Conservation (phyloP, 805 yeast genomes). For the Schizosaccharomyces lindneri region DNA sequence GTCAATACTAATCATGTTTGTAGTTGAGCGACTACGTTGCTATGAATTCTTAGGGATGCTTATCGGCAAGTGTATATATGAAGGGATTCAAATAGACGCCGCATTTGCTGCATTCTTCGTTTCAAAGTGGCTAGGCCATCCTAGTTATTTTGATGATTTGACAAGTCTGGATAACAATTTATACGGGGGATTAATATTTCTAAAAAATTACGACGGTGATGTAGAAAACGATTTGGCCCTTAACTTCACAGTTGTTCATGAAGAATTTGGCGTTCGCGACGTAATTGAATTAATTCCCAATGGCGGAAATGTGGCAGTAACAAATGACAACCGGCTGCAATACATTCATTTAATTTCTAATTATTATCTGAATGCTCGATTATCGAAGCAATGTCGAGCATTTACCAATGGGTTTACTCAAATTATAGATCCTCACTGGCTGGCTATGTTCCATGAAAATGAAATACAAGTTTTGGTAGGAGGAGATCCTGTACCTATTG, state of each 20-base stretch:
- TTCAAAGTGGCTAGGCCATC: slow-evolving; percentile 31
- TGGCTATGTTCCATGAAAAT: slow-evolving; percentile 57
- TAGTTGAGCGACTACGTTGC: slow-evolving; percentile 13
- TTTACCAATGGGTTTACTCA: slow-evolving; percentile 49
- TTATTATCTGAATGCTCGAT: slow-evolving; percentile 43
- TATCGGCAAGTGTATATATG: slow-evolving; percentile 74
- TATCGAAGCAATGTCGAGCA: slow-evolving; percentile 31
- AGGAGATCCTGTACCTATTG: slow-evolving; percentile 48
- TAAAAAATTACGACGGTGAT: slow-evolving; percentile 27
- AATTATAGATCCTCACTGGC: slow-evolving; percentile 49
- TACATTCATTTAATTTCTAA: slow-evolving; percentile 59
- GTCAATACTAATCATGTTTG: slow-evolving; percentile 5
- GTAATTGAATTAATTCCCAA: slow-evolving; percentile 34
- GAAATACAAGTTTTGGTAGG: slow-evolving; percentile 70
- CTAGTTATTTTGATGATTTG: slow-evolving; percentile 38
- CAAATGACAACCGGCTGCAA: slow-evolving; percentile 32
- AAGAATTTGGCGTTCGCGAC: slow-evolving; percentile 8
- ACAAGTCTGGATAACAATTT: slow-evolving; percentile 43
- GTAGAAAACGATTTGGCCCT: slow-evolving; percentile 35
- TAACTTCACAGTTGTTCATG: slow-evolving; percentile 28
- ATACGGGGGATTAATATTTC: slow-evolving; percentile 36
- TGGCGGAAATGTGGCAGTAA: slow-evolving; percentile 37
- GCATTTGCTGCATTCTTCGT: slow-evolving; percentile 71
- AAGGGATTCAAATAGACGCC: slow-evolving; percentile 54
- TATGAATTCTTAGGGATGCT: slow-evolving; percentile 52